A percentile compares a stretch with the other conserved stretches of the same genome.
These are phyloP conservation scores for Tuber microsphaerosporum DNA, from an alignment of 495 filamentous ascomycete genomes.

Conservation along the genomic window DNA sequence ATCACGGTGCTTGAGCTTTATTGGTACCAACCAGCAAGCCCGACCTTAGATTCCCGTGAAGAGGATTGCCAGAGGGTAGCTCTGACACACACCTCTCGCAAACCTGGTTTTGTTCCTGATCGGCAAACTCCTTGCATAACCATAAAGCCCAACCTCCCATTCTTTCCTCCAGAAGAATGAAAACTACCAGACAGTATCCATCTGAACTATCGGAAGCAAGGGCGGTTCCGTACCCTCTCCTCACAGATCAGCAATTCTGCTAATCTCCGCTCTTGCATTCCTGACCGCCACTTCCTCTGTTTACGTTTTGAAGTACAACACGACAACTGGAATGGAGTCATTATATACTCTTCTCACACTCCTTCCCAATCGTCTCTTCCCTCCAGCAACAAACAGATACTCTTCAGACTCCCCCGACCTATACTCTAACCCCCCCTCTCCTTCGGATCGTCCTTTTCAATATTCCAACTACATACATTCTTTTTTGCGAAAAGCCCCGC, in stretches of 20 bases:
- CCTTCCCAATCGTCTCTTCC: background rate
- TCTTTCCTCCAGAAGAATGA: background rate
- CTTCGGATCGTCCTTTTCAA: background rate
- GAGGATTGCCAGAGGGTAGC: background rate
- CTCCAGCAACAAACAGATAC: background rate
- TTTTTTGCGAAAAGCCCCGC: conserved; percentile 10
- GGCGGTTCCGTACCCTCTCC: background rate
- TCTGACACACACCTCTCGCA: background rate
- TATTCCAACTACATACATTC: conserved; percentile 24
- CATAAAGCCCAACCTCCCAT: background rate
- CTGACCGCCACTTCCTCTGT: background rate
- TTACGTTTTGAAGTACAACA: background rate
- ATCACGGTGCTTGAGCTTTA: background rate
- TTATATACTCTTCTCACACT: background rate
- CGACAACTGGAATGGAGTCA: background rate
- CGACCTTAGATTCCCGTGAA: background rate
- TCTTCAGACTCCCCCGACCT: background rate
- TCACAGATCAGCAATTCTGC: background rate
- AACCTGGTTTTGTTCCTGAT: background rate
- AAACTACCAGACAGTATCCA: background rate
- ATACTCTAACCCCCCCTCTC: background rate
- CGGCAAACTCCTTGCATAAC: background rate
- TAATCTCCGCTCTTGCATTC: background rate
- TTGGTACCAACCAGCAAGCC: background rate
- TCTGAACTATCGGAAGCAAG: background rate